Conservation (phyloP, 192 early-diverging fungal genomes). For the Rhizophagus clarus region DNA sequence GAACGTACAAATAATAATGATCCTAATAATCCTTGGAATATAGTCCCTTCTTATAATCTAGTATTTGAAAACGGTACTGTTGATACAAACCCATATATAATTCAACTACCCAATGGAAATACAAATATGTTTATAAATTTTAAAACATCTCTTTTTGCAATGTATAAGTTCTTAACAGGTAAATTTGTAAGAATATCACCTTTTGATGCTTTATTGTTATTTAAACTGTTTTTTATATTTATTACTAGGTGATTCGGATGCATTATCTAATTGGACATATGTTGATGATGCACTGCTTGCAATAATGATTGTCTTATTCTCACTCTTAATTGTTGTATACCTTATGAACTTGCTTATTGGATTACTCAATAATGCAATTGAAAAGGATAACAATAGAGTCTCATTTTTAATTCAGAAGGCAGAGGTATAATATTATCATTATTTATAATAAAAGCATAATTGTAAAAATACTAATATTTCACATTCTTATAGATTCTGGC, state of each 20-base stretch:
- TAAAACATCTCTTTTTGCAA: not conserved
- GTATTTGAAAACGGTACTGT: not conserved
- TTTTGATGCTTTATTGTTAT: not conserved
- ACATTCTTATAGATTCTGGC: too few relatives aligned
- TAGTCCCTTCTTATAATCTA: not conserved
- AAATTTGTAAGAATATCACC: not conserved
- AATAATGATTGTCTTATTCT: too few relatives aligned
- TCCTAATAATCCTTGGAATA: slow-evolving; percentile 12
- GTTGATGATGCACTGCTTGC: too few relatives aligned
- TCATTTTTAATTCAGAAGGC: too few relatives aligned
- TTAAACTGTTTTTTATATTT: not conserved
- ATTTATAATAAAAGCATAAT: too few relatives aligned
- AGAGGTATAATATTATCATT: not conserved
- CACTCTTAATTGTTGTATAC: too few relatives aligned
- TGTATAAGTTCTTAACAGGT: not conserved
- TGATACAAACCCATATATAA: not conserved
- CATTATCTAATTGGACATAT: too few relatives aligned
- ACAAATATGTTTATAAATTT: not conserved
- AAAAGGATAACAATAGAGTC: too few relatives aligned
- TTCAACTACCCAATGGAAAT: not conserved
- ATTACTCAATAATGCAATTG: too few relatives aligned
- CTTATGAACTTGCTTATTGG: too few relatives aligned
- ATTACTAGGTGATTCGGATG: not conserved
- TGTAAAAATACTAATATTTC: too few relatives aligned
- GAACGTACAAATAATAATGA: not conserved